Evolutionary conservation across 1,139 yeast species (phyloP), one percentile per base, ranked within the genome.

Genomic region (Sugiyamaella sp.): DNA sequence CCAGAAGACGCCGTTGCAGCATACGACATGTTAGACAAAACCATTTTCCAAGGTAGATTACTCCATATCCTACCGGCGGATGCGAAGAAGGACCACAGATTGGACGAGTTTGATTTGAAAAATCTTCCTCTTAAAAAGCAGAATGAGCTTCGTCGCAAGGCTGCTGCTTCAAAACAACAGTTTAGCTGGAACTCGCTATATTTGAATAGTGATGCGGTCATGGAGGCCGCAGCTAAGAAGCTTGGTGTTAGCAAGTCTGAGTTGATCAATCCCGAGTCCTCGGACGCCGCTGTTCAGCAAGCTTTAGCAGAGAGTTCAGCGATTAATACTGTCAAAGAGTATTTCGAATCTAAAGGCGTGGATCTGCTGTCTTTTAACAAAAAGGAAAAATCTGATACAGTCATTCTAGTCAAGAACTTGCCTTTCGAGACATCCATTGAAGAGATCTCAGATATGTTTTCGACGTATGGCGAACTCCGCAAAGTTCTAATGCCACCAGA

Each of bases 241-340:
- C 73, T 95, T 72, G 98, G 98, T 4, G 78, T 95, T 50, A 70
- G 84, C 27, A 95, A 93, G 68, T 78, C 95, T 2, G 90, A 89
- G 57, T 79, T 93, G 65, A 80, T 93, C 57, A 95, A 93, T 69
- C 95, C 97, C 1, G 86, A 89, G 63, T 87, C 85, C 61, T 80
- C 96, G 3, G 85, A 80, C 60, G 87, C 96, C 49, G 97, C 96
- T 1, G 98, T 93, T n/a, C 89, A 90, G 66, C 98, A 91, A 71
- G 98, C 99, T 0, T 79, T 93, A 60, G 99, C 99, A 0, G 99
- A 93, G 74, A 96, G 98, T 1, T 93, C 90, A 66, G 96, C 91
- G 20, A 85, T 93, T 66, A 95, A 93, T 45, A 95, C 87, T 69
- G 96, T 93, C 12, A 82, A 96, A 65, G 82, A 82, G 62, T 93